Evolutionary conservation across 2,329 filamentous ascomycete species (phyloP).

Genomic region (Exophiala bonariae): DNA sequence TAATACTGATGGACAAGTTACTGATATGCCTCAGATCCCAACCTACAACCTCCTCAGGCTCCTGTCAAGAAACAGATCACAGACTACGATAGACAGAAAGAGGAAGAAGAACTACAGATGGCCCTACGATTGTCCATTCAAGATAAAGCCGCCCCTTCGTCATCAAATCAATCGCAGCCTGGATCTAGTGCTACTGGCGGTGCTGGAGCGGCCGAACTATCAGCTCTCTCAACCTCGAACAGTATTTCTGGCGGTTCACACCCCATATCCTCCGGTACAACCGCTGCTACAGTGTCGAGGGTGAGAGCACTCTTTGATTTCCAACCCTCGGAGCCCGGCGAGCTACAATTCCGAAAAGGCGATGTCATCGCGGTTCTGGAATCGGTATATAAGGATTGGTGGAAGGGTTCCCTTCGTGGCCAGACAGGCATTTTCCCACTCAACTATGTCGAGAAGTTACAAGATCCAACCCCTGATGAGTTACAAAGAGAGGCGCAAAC

Average conservation of each 20-base stretch:
- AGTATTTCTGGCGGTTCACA: slow-evolving; percentile 50
- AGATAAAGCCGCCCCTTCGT: slow-evolving; percentile 62
- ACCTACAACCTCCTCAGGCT: slow-evolving; percentile 85
- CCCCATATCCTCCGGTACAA: slow-evolving; percentile 76
- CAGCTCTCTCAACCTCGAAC: slow-evolving; percentile 34
- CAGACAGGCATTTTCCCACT: slow-evolving; percentile 97
- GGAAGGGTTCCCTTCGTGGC: slow-evolving; percentile 91
- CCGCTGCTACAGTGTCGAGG: slow-evolving; percentile 91
- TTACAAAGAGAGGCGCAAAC: slow-evolving; percentile 93
- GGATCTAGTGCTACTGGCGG: too few species aligned
- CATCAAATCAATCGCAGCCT: too few species aligned
- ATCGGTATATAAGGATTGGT: slow-evolving; percentile 99
- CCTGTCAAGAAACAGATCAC: slow-evolving; percentile 92
- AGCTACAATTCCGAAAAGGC: slow-evolving; percentile 93
- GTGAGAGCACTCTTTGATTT: slow-evolving; percentile 95
- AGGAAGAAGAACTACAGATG: slow-evolving; percentile 97
- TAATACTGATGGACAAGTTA: background rate
- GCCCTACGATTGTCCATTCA: slow-evolving; percentile 89
- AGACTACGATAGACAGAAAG: slow-evolving; percentile 84
- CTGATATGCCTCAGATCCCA: slow-evolving; percentile 64
- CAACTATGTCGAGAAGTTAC: slow-evolving; percentile 97
- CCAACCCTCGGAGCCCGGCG: slow-evolving; percentile 86
- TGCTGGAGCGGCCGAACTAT: slow-evolving; percentile 38
- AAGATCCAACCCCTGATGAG: slow-evolving; percentile 92
- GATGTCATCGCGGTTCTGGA: slow-evolving; percentile 97